Base-by-base conservation (phyloP, 2,329 filamentous ascomycete genomes). In the Sphaceloma murrayae region DNA sequence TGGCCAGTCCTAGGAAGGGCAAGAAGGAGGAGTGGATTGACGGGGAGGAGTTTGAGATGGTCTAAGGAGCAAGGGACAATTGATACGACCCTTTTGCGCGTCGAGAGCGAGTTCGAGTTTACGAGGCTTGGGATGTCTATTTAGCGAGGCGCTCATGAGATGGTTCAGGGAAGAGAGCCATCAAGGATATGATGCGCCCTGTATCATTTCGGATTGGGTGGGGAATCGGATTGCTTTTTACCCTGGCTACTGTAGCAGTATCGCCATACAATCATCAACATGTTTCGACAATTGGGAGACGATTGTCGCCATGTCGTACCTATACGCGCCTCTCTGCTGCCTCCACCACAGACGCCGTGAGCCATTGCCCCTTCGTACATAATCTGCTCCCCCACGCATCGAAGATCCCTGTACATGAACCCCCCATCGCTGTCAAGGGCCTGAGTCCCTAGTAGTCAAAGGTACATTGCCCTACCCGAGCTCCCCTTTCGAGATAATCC, bases 11-110 rank as follows among this genome's bases (percentile, higher is more conserved):
- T 14, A 52, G 51, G 45, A 61, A 58, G 54, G 53, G 48, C 46
- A 62, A 47, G 31, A 60, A 59, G 54, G 51, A 55, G 51, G 59
- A 58, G 50, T 53, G 58, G 21, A 39, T 52, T 27, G 54, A 56
- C 42, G 56, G 49, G 11, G 59, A 61, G 49, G 59, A 61, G 30
- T 45, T 34, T 29, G 42, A 45, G 42, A 45, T 45, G 29, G 31
- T 45, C 13, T 45, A 33, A 33, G 16, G 11, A 11, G 22, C n/a
- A n/a, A n/a, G n/a, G n/a, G n/a, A n/a, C n/a, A n/a, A n/a, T n/a
- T n/a, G n/a, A n/a, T n/a, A n/a, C n/a, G n/a, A n/a, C n/a, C n/a
- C n/a, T n/a, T n/a, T n/a, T n/a, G n/a, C n/a, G n/a, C n/a, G n/a
- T n/a, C n/a, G n/a, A n/a, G n/a, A n/a, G n/a, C n/a, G n/a, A n/a